phyloP scores from a whole-genome alignment of 2,329 filamentous ascomycete genomes.

The Talaromyces sp. region DNA sequence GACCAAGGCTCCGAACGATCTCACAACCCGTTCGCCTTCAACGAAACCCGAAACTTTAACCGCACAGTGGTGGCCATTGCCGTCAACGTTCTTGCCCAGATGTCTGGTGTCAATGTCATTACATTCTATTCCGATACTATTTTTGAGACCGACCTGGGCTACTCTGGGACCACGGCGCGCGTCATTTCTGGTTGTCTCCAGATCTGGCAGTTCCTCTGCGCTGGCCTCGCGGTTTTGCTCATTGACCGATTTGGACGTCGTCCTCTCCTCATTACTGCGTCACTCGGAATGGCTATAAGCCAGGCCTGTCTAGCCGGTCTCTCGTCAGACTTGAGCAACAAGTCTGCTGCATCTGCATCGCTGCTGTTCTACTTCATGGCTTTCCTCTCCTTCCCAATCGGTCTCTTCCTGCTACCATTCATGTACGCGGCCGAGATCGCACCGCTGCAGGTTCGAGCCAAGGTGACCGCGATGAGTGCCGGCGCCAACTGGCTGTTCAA shows the following conservation, averaged over 20 bases:
- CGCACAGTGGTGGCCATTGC: constrained; percentile 20
- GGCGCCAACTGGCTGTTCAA: constrained; percentile 55
- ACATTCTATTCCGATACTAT: constrained; percentile 28
- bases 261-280: constrained; percentile 58
- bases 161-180: constrained; percentile 16
- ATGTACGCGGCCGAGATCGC: constrained; percentile 12
- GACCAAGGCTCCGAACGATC: constrained; percentile 13
- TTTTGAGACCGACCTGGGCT: constrained; percentile 19
- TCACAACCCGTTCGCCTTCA: constrained; percentile 17
- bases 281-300: constrained; percentile 53
- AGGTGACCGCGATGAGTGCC: constrained; percentile 37
- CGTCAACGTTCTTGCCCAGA: constrained; percentile 24
- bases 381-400: constrained; percentile 6
- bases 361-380: constrained; percentile 8
- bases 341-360: constrained; percentile 48
- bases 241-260: constrained; percentile 74
- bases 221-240: constrained; percentile 57
- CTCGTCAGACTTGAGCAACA: constrained; percentile 30
- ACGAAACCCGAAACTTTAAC: constrained; percentile 20
- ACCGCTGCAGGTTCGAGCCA: constrained; percentile 3
- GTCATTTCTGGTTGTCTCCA: constrained; percentile 23
- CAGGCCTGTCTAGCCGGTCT: constrained; percentile 41
- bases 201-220: constrained; percentile 14
- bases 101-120: constrained; percentile 26
- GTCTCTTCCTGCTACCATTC: constrained; percentile 10